Percentiles rank a stretch among this genome's conserved stretches.
These are phyloP conservation scores for Beauveria caledonica DNA, from an alignment of 2,329 filamentous ascomycete species.

Conservation along the genomic window DNA sequence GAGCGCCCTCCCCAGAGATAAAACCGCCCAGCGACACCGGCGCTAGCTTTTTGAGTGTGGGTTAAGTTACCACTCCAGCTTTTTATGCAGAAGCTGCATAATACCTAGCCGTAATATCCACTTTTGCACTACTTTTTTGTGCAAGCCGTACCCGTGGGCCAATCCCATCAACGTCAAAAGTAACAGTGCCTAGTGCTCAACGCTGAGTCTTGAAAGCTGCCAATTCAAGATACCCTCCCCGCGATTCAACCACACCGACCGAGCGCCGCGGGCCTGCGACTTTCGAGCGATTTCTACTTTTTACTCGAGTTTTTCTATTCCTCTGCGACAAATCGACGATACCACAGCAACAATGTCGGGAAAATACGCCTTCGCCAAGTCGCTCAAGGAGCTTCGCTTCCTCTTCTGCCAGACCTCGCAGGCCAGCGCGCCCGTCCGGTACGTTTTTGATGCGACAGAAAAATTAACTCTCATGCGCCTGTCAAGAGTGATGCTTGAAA, in stretches of 20 bases:
- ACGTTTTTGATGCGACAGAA: slow-evolving; percentile 21
- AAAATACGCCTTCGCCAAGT: slow-evolving; percentile 86
- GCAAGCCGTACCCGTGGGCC: neutral
- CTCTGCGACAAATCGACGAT: neutral
- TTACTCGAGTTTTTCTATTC: neutral
- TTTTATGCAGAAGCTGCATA: slow-evolving; percentile 5
- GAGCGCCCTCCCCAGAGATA: slow-evolving; percentile 4
- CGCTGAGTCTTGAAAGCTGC: neutral
- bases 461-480: neutral
- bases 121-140: slow-evolving; percentile 3
- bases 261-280: neutral
- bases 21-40: slow-evolving; percentile 13
- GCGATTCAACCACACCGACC: neutral
- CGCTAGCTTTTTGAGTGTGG: neutral
- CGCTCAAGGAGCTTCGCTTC: slow-evolving; percentile 92
- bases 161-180: slow-evolving; percentile 6
- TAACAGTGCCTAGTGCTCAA: neutral
- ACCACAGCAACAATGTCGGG: slow-evolving; percentile 58
- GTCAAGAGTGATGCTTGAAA: neutral
- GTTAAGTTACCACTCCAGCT: too few relatives aligned
- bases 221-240: neutral
- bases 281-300: neutral
- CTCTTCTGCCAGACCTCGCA: slow-evolving; percentile 93
- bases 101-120: neutral
- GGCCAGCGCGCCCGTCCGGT: slow-evolving; percentile 84